Percentiles rank a stretch among this genome's conserved stretches.
These are phyloP conservation scores for Arachis hypogaea DNA, from an alignment of 306 rosid genomes.

Conservation along the genomic window DNA sequence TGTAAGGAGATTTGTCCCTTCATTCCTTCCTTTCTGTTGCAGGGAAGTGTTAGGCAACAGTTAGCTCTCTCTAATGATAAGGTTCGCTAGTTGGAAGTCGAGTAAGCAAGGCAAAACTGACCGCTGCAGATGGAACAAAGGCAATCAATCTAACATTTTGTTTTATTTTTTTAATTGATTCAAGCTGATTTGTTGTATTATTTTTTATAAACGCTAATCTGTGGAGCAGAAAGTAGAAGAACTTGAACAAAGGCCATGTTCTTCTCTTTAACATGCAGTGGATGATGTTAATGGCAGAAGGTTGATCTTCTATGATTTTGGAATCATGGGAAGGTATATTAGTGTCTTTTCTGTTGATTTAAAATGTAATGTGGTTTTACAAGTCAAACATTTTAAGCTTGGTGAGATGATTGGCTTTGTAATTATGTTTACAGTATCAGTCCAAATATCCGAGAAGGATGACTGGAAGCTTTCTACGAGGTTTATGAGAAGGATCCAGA, in stretches of 20 bases:
- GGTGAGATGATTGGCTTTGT: constrained; percentile 32
- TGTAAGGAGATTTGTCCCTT: constrained; percentile 21
- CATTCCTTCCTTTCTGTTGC: constrained; percentile 49
- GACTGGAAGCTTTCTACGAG: constrained; percentile 92
- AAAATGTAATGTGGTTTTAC: not conserved
- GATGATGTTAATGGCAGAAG: constrained; percentile 99
- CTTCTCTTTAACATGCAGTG: too few relatives aligned
- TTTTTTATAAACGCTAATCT: constrained; percentile 34
- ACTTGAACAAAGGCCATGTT: constrained; percentile 75
- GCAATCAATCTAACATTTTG: constrained; percentile 48
- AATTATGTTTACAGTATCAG: constrained; percentile 73
- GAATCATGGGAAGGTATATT: constrained; percentile 98
- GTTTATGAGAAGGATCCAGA: constrained; percentile 96
- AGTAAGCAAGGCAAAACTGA: constrained; percentile 62
- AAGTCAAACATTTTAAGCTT: constrained; percentile 29
- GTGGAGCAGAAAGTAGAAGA: constrained; percentile 75
- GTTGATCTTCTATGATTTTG: constrained; percentile 99
- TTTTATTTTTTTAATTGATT: not conserved
- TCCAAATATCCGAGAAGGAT: constrained; percentile 92
- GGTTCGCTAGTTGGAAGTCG: constrained; percentile 84
- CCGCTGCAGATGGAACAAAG: constrained; percentile 63
- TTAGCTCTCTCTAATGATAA: constrained; percentile 78
- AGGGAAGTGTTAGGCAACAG: constrained; percentile 88
- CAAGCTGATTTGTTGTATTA: constrained; percentile 28
- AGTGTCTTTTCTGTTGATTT: constrained; percentile 33